These are phyloP conservation scores for Wallacemonas sp. DNA, from an alignment of 208 protist genomes.

Conservation along the genomic window DNA sequence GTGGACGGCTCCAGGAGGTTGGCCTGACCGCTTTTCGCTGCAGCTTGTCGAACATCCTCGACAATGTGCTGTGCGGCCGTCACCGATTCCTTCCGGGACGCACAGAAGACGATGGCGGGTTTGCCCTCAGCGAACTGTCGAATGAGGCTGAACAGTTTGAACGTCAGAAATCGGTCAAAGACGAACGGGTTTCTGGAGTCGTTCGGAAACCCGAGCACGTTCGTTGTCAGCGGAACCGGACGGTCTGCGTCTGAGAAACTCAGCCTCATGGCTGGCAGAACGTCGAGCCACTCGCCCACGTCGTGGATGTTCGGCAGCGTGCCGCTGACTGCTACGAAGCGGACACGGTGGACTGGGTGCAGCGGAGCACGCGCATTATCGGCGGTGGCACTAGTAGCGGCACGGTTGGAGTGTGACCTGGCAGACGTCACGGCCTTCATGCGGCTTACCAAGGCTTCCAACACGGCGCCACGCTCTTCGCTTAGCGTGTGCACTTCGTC, in stretches of 20 bases:
- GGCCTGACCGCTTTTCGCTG: conserved; percentile 25
- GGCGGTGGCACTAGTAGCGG: not conserved
- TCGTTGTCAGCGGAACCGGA: conserved; percentile 75
- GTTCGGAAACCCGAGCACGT: conserved; percentile 69
- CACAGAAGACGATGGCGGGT: conserved; percentile 90
- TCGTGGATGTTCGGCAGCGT: conserved; percentile 93
- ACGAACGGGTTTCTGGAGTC: conserved; percentile 81
- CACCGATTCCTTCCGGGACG: conserved; percentile 74
- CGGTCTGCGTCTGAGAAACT: conserved; percentile 70
- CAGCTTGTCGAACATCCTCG: conserved; percentile 43
- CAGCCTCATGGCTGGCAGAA: conserved; percentile 37
- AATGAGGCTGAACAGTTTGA: conserved; percentile 83
- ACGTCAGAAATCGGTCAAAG: conserved; percentile 90
- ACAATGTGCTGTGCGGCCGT: conserved; percentile 63
- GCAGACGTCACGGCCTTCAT: conserved; percentile 79
- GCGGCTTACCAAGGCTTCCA: conserved; percentile 92
- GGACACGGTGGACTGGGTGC: conserved; percentile 16
- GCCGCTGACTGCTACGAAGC: conserved; percentile 89
- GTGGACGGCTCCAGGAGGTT: conserved; percentile 33
- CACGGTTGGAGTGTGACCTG: not conserved
- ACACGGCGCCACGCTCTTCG: conserved; percentile 87
- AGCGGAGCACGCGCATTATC: not conserved
- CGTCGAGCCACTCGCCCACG: conserved; percentile 88
- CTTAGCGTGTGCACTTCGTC: conserved; percentile 94
- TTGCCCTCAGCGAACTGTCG: conserved; percentile 66